Evolutionary conservation across 1,139 yeast species (phyloP).

Genomic region (Oligophagozyma castellii): DNA sequence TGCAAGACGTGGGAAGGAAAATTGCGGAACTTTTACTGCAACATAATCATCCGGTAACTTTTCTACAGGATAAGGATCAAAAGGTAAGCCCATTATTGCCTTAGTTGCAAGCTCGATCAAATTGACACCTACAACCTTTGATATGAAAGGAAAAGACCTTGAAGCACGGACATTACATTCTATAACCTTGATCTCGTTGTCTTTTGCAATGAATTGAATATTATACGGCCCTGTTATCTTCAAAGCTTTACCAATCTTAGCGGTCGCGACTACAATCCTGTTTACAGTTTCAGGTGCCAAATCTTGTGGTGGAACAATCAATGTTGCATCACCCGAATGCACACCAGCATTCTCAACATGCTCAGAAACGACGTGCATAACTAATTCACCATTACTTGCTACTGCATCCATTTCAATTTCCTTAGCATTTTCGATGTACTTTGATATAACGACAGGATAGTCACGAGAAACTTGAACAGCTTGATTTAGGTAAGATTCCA

Average conservation of each 20-base stretch:
- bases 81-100: conserved; percentile 83
- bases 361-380: conserved; percentile 93
- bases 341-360: conserved; percentile 98
- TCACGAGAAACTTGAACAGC: conserved; percentile 92
- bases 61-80: conserved; percentile 79
- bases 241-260: conserved; percentile 91
- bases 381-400: conserved; percentile 73
- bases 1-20: conserved; percentile 91
- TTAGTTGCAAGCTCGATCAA: conserved; percentile 96
- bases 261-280: conserved; percentile 82
- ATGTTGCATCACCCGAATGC: conserved; percentile 97
- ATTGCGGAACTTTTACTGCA: conserved; percentile 96
- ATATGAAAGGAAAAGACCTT: conserved; percentile 96
- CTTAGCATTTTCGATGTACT: conserved; percentile 88
- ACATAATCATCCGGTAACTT: conserved; percentile 86
- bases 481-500: conserved; percentile 64
- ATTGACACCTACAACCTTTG: conserved; percentile 87
- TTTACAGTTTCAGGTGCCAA: conserved; percentile 51
- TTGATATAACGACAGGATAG: conserved; percentile 94
- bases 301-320: conserved; percentile 81
- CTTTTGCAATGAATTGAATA: conserved; percentile 92
- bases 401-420: conserved; percentile 97
- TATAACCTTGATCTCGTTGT: conserved; percentile 69
- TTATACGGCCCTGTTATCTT: conserved; percentile 96
- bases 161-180: conserved; percentile 98